Percentiles rank a stretch among this genome's conserved stretches.
Conservation (phyloP, 257 asterid genomes). For the Scutellaria minor region DNA sequence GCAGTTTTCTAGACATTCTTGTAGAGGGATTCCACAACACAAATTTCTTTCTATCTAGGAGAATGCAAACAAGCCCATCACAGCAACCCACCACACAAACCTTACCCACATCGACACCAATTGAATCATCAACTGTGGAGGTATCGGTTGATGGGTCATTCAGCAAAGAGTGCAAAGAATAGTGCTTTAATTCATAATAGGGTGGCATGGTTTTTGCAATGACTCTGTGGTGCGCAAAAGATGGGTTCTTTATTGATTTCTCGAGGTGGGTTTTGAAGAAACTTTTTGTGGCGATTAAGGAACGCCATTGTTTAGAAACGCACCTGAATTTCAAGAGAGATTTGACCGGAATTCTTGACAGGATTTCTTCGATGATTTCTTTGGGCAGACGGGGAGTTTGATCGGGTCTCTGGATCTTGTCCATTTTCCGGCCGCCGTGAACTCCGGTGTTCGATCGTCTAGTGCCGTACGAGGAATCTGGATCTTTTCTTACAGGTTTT, state of each 20-base stretch:
- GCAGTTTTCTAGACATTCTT: conserved; percentile 38
- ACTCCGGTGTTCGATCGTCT: neutral
- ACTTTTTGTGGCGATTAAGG: neutral
- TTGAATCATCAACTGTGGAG: neutral
- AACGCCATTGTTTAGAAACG: conserved; percentile 50
- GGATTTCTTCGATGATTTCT: neutral
- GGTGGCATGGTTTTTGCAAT: neutral
- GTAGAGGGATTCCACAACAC: conserved; percentile 47
- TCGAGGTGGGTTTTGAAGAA: neutral
- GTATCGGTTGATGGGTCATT: neutral
- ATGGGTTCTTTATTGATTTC: neutral
- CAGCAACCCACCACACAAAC: conserved; percentile 40
- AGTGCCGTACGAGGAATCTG: no score
- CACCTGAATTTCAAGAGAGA: conserved; percentile 23
- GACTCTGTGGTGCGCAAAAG: conserved; percentile 16
- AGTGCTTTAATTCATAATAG: conserved; percentile 16
- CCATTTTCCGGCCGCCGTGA: neutral
- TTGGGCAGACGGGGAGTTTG: neutral
- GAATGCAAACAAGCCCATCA: conserved; percentile 52
- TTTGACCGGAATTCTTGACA: neutral
- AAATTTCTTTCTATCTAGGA: conserved; percentile 16
- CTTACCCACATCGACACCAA: neutral
- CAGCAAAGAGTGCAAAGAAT: conserved; percentile 35
- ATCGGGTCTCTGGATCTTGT: neutral
- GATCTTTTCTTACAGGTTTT: no score